Conservation (phyloP, 176 grass and related monocot genomes). For the Pontederia crassipes region DNA sequence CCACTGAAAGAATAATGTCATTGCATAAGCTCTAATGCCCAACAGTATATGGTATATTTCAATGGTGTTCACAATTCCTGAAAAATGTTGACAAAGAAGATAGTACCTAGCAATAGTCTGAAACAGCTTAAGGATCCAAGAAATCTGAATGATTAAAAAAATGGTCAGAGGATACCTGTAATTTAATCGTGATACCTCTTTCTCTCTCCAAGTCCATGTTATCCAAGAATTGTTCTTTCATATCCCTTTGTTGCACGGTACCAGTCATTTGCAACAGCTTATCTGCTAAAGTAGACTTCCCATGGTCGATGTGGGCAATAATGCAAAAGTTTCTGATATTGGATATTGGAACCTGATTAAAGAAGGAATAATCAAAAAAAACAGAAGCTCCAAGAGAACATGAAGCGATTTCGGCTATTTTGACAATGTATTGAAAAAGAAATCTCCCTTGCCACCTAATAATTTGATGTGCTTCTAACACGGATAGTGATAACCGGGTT, state of each 20-base stretch:
- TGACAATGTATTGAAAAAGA: too few species aligned
- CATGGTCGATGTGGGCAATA: slow-evolving; percentile 96
- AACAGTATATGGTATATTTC: too few species aligned
- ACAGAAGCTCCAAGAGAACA: neutral
- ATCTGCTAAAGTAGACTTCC: slow-evolving; percentile 94
- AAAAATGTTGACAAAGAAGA: neutral
- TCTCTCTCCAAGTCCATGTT: slow-evolving; percentile 99
- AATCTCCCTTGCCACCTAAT: too few species aligned
- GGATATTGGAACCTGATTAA: slow-evolving; percentile 67
- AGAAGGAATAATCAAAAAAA: slow-evolving; percentile 1
- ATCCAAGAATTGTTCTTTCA: slow-evolving; percentile 95
- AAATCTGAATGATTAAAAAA: neutral
- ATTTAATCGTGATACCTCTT: slow-evolving; percentile 97
- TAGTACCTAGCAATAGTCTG: neutral
- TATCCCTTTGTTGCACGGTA: slow-evolving; percentile 87
- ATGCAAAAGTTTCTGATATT: slow-evolving; percentile 98
- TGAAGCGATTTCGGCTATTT: neutral
- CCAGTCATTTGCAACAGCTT: slow-evolving; percentile 80
- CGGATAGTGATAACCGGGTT: neutral
- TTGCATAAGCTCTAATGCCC: too few species aligned
- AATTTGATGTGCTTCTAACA: neutral
- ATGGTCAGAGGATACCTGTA: slow-evolving; percentile 47
- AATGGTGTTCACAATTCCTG: too few species aligned
- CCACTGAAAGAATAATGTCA: too few species aligned
- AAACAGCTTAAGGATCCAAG: neutral